Base-by-base conservation (phyloP, 2,329 filamentous ascomycete species). In the Aspergillus sp. region DNA sequence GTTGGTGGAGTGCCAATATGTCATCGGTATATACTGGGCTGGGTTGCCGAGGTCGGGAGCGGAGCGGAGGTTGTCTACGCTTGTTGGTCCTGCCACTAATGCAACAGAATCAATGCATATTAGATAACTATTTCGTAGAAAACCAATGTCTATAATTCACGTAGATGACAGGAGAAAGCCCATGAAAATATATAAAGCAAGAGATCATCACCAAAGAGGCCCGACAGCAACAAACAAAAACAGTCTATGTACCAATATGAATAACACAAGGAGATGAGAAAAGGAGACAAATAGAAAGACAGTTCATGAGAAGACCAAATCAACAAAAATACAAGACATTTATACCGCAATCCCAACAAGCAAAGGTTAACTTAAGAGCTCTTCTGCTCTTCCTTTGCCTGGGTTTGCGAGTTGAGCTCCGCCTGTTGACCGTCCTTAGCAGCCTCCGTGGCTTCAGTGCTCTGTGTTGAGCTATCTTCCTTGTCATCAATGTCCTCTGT, bases 401-500 rank as follows among this genome's bases (percentile, higher is more conserved):
- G 49, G 22, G 41, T 52, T 49, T 41, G 49, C 47, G 56, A 56
- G 13, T 48, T 50, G 47, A 67, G 54, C 39, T 69, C 65, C 42
- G 58, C 61, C 49, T 64, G 61, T 19, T 66, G 64, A 47, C 71
- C 63, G 50, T 72, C 70, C 22, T 62, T 57, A 54, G 66, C 59
- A 13, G 67, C 65, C 55, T 74, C 68, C 30, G 69, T 69, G 2
- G 72, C 71, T 57, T 76, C 70, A 6, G 67, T 59, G 44, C 66
- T 63, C 53, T 84, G 81, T 33, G 74, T 71, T 23, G 77, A 74
- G 47, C 76, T 69, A 51, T 84, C 80, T 56, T 95, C 89, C 74
- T 91, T 90, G 69, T 97, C 93, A 62, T 97, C 91, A 59, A 97
- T 97, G 65, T 97, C 81, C 53, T 95, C 88, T 25, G 84, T 82